Evolutionary conservation across 2,329 filamentous ascomycete species (phyloP), one percentile per base, ranked within the genome.

Genomic region (Alternaria brassicicola): DNA sequence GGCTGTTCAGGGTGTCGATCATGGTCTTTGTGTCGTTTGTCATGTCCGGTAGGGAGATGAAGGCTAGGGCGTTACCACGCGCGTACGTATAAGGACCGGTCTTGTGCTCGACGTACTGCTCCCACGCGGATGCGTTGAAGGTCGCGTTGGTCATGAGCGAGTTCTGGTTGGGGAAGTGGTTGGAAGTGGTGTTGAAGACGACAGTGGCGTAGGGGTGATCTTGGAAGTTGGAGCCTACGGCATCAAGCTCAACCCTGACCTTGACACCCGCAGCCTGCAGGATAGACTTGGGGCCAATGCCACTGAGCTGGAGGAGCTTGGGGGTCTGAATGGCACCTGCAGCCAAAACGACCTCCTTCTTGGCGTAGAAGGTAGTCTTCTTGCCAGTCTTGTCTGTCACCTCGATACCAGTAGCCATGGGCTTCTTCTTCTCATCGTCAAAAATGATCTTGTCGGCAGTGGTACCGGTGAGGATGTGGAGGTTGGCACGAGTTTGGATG

Each of bases 291-390:
- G 71, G 70, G 12, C 74, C 74, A 25, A 76, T 57, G 25, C 74
- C 74, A 48, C 69, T 73, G 13, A 75, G 62, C 55, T 74, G 69
- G 7, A 76, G 15, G 87, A 80, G 17, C 88, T 76, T 72, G 83
- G 85, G 3, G 82, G 87, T 8, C 83, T 86, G 64, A 83, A 81
- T 48, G 85, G 71, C 77, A 26, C 80, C 83, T 2, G 87, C 88
- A 1, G 85, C 85, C 2, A 90, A 71, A 25, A 90, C 81, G 9
- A 89, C 81, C 66, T 89, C 87, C 51, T 69, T 72, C 51, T 61
- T 68, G 1, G 69, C 71, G n/a, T 61, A 63, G 3, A 73, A 63
- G 10, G 46, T 61, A 6, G 52, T 59, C 2, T 21, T 48, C 43
- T 55, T 49, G 21, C 51, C 51, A 1, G 43, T 43, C 51, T 54